phyloP scores from a whole-genome alignment of 345 rosid genomes.

The Aquilaria yunnanensis region DNA sequence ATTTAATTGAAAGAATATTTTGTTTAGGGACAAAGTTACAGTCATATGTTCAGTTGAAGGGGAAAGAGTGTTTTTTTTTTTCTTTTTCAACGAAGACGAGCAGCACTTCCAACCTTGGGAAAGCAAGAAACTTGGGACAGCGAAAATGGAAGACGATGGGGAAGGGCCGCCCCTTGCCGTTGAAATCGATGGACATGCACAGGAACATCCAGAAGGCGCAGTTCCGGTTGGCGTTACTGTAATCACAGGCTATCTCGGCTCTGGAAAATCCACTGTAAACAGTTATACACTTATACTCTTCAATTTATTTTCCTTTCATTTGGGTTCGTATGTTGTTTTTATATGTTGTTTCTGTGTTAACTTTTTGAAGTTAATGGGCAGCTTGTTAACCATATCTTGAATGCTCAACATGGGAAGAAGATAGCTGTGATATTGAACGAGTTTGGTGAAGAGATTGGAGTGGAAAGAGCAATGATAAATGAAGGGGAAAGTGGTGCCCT shows the following conservation, averaged over 20 bases:
- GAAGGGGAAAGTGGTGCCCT: slow-evolving; percentile 82
- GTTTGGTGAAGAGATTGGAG: slow-evolving; percentile 96
- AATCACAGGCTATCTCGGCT: slow-evolving; percentile 93
- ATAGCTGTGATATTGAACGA: slow-evolving; percentile 93
- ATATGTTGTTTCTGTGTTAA: slow-evolving; percentile 2
- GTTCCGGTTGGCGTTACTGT: slow-evolving; percentile 70
- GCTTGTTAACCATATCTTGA: slow-evolving; percentile 80
- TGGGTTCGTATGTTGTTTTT: slow-evolving; percentile 2
- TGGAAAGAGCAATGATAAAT: slow-evolving; percentile 95
- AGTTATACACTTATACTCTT: neutral
- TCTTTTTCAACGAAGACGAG: too few relatives aligned
- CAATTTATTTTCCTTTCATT: neutral
- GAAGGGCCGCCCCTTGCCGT: slow-evolving; percentile 71
- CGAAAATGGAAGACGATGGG: slow-evolving; percentile 52
- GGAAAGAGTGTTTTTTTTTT: too few relatives aligned
- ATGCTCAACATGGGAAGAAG: slow-evolving; percentile 79
- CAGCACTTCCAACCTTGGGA: neutral
- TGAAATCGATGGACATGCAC: slow-evolving; percentile 24
- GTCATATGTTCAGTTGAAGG: too few relatives aligned
- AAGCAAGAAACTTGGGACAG: neutral
- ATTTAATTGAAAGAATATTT: too few relatives aligned
- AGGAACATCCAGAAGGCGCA: slow-evolving; percentile 13
- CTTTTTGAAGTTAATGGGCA: slow-evolving; percentile 15
- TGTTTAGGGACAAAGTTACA: too few relatives aligned
- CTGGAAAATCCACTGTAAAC: slow-evolving; percentile 90